These are phyloP conservation scores for Candida ovalis DNA, from an alignment of 805 yeast species.

Conservation along the genomic window DNA sequence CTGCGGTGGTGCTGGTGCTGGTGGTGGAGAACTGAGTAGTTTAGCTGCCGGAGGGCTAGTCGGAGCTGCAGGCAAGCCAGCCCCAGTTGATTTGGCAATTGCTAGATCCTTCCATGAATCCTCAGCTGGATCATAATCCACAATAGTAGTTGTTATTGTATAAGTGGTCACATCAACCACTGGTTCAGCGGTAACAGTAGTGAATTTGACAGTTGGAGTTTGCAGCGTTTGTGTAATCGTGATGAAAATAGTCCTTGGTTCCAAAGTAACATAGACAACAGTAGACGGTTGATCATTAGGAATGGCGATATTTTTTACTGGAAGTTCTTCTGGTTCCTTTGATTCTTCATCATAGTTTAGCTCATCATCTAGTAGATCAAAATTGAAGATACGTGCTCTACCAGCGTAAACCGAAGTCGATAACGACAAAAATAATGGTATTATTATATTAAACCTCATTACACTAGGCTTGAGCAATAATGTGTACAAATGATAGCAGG, in stretches of 20 bases:
- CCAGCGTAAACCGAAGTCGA: neutral
- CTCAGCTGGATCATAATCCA: neutral
- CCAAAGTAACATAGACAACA: constrained; percentile 25
- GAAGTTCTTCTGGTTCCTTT: no score
- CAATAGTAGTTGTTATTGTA: neutral
- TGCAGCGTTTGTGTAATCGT: constrained; percentile 25
- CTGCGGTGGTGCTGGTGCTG: neutral
- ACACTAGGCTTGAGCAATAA: no score
- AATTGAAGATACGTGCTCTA: neutral
- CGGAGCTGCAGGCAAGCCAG: no score
- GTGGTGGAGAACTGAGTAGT: neutral
- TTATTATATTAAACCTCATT: neutral
- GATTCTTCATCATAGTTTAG: no score
- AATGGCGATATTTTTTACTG: no score
- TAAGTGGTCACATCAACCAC: neutral
- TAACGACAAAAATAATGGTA: neutral
- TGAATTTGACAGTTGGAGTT: constrained; percentile 9
- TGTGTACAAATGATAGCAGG: no score
- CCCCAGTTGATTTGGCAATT: no score
- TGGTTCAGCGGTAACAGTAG: constrained; percentile 11
- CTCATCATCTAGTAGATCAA: constrained; percentile 16
- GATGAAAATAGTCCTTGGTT: constrained; percentile 22
- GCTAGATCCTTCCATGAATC: no score
- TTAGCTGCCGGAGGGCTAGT: no score
- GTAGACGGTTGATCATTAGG: constrained; percentile 18